Evolutionary conservation across 495 filamentous ascomycete genomes (phyloP), one percentile per base, ranked within the genome.

Genomic region (Talaromyces trachyspermus): DNA sequence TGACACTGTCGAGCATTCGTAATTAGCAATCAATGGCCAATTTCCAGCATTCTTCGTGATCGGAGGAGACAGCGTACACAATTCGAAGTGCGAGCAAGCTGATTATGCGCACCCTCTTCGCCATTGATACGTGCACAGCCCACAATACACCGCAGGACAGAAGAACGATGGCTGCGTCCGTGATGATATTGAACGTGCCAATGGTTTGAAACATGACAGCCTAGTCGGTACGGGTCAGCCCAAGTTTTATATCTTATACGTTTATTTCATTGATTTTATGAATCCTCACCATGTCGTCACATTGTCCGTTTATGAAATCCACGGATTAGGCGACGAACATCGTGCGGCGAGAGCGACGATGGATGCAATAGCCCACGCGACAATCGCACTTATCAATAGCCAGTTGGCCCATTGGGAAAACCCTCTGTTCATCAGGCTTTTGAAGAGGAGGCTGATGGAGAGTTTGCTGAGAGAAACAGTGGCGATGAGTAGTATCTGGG

Each of bases 401-500:
- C 49, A 36, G 30, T 54, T 58, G 26, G 50, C 47, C 12, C 40
- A 41, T 14, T 35, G 22, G 10, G 39, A 49, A n/a, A 60, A 24
- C 2, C 25, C 50, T n/a, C 54, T 52, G 27, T 43, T 52, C 50
- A 60, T 54, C 27, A 60, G 27, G 23, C 45, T 62, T 25, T 58
- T 51, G 24, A 62, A 55, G 8, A 62, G 55, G 1, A 58, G 43
- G 5, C 45, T 52, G 2, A 56, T 45, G 1, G 59, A 62, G 14
- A 60, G 40, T 40, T 62, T 60, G 29, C 52, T 54, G 5, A 55
- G 37, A 4, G 59, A 48, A 20, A 60, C 54, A 2, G 57, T 51
- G 8, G 45, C 36, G 9, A 62, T 43, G 25, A 60, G 48, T 2
- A 62, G 43, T n/a, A 62, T 56, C 19, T 62, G 59, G n/a, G 59